Evolutionary conservation across 805 yeast species (phyloP).

Genomic region (Candida peoriensis): DNA sequence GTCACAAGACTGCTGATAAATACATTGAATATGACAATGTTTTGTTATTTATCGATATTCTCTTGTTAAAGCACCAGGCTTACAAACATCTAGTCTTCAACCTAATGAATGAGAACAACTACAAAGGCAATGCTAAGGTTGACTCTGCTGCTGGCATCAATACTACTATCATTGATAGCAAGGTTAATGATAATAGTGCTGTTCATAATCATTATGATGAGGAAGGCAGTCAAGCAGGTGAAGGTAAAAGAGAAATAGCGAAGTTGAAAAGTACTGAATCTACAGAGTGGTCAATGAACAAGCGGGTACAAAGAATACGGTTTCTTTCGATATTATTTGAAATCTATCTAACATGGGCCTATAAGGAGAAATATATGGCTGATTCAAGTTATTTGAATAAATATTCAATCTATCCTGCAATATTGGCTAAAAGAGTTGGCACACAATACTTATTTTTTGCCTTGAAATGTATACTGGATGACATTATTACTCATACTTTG

Average conservation of each 20-base stretch:
- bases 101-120: constrained; percentile 29
- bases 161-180: too few species aligned
- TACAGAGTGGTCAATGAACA: too few species aligned
- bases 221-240: too few species aligned
- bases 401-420: constrained; percentile 28
- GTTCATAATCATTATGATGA: too few species aligned
- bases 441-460: constrained; percentile 56
- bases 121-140: neutral
- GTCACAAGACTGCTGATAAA: constrained; percentile 77
- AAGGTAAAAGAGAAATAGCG: too few species aligned
- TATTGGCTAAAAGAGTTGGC: constrained; percentile 30
- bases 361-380: constrained; percentile 58
- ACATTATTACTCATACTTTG: constrained; percentile 33
- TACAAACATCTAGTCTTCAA: constrained; percentile 85
- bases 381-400: constrained; percentile 14
- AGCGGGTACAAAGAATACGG: constrained; percentile 53
- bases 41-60: constrained; percentile 73
- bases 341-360: constrained; percentile 89
- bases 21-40: constrained; percentile 90
- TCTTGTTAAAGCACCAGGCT: constrained; percentile 82
- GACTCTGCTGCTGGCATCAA: too few species aligned
- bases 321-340: constrained; percentile 72
- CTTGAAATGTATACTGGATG: constrained; percentile 44
- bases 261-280: too few species aligned
- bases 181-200: too few species aligned